Conservation (phyloP, 2,329 filamentous ascomycete species). For the Ophiostoma quercus region DNA sequence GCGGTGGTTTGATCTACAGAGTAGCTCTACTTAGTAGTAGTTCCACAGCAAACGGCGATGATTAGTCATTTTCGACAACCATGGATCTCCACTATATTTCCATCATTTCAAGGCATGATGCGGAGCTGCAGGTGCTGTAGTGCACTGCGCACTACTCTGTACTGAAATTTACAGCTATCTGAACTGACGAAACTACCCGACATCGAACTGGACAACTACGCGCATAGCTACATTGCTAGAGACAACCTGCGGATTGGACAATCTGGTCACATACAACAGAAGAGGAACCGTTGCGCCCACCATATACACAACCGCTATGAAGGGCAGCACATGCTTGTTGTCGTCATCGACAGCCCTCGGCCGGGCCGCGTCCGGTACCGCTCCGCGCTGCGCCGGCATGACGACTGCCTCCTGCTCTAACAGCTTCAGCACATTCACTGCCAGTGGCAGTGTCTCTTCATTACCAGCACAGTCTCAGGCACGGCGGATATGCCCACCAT, state of each 20-base stretch:
- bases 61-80: conserved; percentile 8
- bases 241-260: neutral
- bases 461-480: neutral
- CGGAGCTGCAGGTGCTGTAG: neutral
- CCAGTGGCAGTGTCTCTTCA: neutral
- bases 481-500: neutral
- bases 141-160: neutral
- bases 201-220: neutral
- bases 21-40: too few species aligned
- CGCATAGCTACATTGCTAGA: neutral
- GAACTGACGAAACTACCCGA: neutral
- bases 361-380: conserved; percentile 38
- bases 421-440: neutral
- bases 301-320: conserved; percentile 34
- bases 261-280: neutral
- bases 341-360: conserved; percentile 44
- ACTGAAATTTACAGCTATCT: neutral
- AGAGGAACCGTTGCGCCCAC: neutral
- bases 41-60: neutral
- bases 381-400: neutral
- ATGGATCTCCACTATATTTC: neutral
- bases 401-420: neutral
- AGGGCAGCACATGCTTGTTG: conserved; percentile 37
- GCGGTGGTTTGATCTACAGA: neutral
- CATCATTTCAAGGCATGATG: neutral